These are phyloP conservation scores for Hypholoma fasciculare DNA, from an alignment of 768 basidiomycete genomes.

Conservation along the genomic window DNA sequence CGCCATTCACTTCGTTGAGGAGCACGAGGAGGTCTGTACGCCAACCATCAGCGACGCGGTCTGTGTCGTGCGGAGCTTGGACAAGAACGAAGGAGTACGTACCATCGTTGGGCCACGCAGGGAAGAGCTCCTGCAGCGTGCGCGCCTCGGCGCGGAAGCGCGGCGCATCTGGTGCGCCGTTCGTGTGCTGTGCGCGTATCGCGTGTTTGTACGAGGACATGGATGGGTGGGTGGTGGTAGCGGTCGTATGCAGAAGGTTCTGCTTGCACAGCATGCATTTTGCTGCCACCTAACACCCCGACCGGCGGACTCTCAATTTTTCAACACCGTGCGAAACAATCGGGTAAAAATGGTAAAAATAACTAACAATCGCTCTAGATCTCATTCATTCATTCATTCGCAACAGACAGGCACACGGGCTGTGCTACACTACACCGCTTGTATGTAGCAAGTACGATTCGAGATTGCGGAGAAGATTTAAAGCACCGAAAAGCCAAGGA, in stretches of 20 bases:
- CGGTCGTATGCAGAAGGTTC: slow-evolving; percentile 7
- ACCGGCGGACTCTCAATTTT: slow-evolving; percentile 30
- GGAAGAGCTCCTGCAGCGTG: slow-evolving; percentile 72
- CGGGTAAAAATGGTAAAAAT: too few species aligned
- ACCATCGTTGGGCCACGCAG: slow-evolving; percentile 73
- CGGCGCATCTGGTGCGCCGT: slow-evolving; percentile 32
- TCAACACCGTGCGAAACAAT: slow-evolving; percentile 24
- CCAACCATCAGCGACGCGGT: slow-evolving; percentile 12
- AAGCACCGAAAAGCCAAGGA: slow-evolving; percentile 52
- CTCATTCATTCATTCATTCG: too few species aligned
- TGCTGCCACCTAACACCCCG: slow-evolving; percentile 18
- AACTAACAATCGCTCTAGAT: too few species aligned
- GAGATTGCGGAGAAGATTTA: slow-evolving; percentile 40
- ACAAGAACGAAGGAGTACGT: slow-evolving; percentile 9
- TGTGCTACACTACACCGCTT: too few species aligned
- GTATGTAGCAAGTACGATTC: too few species aligned
- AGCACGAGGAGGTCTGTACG: slow-evolving; percentile 65
- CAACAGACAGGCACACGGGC: too few species aligned
- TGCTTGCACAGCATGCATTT: slow-evolving; percentile 9
- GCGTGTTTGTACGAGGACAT: slow-evolving; percentile 59
- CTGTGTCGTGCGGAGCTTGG: slow-evolving; percentile 23
- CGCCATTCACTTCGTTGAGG: slow-evolving; percentile 67
- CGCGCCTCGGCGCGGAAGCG: slow-evolving; percentile 56
- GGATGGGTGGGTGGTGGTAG: slow-evolving; percentile 15
- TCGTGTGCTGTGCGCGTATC: slow-evolving; percentile 36